Evolutionary conservation across 345 rosid species (phyloP).

Genomic region (Eucalyptus sp.): DNA sequence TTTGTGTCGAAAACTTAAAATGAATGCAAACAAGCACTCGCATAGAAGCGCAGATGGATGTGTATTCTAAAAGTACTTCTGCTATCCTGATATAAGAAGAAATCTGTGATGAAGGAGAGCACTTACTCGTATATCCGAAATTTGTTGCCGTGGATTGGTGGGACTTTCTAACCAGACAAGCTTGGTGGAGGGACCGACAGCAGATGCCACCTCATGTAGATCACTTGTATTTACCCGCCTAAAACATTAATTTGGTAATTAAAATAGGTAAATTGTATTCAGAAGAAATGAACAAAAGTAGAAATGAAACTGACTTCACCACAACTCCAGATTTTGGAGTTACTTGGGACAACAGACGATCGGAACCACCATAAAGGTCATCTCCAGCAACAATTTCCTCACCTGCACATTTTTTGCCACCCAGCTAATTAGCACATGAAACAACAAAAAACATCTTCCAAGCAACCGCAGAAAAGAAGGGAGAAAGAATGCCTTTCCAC

Average conservation of each 20-base stretch:
- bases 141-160: neutral
- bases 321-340: conserved; percentile 63
- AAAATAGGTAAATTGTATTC: neutral
- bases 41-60: neutral
- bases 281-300: neutral
- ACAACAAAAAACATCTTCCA: neutral
- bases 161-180: conserved; percentile 1
- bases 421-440: neutral
- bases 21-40: neutral
- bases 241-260: conserved; percentile 4
- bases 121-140: neutral
- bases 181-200: neutral
- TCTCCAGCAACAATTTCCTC: conserved; percentile 92
- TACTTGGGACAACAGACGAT: conserved; percentile 78
- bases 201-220: conserved; percentile 62
- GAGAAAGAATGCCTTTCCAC: neutral
- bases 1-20: neutral
- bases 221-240: conserved; percentile 79
- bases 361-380: conserved; percentile 92
- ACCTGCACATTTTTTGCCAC: conserved; percentile 19
- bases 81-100: neutral
- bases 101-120: neutral
- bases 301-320: conserved; percentile 58
- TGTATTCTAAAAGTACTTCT: neutral
- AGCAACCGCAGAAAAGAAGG: neutral